These are phyloP conservation scores for Melastoma candidum DNA, from an alignment of 441 rosid species.

Conservation along the genomic window DNA sequence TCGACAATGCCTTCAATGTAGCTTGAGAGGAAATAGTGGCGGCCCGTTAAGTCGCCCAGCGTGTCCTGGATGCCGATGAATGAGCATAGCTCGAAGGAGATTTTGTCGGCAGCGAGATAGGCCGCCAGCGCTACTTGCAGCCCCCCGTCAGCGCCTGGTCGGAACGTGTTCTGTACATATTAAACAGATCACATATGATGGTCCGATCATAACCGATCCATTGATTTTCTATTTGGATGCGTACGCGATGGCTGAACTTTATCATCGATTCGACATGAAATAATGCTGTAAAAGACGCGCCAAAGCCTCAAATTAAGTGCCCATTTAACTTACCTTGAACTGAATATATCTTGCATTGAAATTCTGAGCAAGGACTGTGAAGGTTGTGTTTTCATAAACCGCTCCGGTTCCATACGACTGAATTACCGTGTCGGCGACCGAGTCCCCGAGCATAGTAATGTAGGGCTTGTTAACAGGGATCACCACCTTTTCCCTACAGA, in stretches of 20 bases:
- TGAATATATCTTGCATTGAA: neutral
- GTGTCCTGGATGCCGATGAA: constrained; percentile 6
- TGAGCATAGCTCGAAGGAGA: neutral
- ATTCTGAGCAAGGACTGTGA: neutral
- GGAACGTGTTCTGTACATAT: too few relatives aligned
- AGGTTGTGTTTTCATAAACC: neutral
- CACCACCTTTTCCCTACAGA: neutral
- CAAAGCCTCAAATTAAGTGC: neutral
- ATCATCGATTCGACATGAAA: too few relatives aligned
- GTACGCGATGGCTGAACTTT: too few relatives aligned
- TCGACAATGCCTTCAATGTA: neutral
- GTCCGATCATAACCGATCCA: too few relatives aligned
- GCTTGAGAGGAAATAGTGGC: neutral
- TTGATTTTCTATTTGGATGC: too few relatives aligned
- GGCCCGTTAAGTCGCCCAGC: neutral
- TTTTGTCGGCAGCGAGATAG: neutral
- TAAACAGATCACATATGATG: too few relatives aligned
- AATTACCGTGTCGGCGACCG: neutral
- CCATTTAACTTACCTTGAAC: neutral
- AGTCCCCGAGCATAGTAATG: neutral
- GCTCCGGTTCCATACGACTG: neutral
- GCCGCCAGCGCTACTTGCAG: neutral
- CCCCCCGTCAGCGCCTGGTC: neutral
- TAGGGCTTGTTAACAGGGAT: neutral
- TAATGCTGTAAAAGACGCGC: too few relatives aligned